Base-by-base conservation (phyloP, 129 eudicot species). In the Flaveria linearis region DNA sequence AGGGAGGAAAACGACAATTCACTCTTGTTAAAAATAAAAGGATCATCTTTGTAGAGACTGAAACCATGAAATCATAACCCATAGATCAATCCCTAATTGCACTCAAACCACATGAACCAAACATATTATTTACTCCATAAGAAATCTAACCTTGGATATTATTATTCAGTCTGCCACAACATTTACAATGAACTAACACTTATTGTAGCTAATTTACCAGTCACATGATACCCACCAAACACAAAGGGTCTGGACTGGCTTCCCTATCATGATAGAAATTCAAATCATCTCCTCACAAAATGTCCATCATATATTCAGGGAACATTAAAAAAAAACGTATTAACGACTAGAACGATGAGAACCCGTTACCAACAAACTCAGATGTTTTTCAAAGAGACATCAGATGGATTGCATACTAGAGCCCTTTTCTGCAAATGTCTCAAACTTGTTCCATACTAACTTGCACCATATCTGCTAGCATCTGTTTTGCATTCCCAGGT, bases 361-460 rank as follows among this genome's bases (percentile, higher is more conserved):
- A 61, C 18, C 9, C 16, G 42, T 61, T 61, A 74, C 28, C 17
- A 46, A 14, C 2, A 70, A 14, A 28, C 52, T 85, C 87, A 85
- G 7, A 36, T 36, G 5, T 36, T 36, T 52, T 85, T 85, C 4
- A 80, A 77, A 30, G 89, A 73, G 55, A 86, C 90, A 81, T 86
- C 72, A 61, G 92, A 76, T 13, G 96, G 84, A 66, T 92, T 89
- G 82, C 94, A 90, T 20, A 91, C 96, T 67, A 95, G 68, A 26
- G 99, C 99, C 84, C 99, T 78, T 80, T 86, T 88, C 69, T 95
- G 99, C 72, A 95, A 78, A 75, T 89, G 97, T 81, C 90, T 78
- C 63, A 95, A 80, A 80, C 97, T 95, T 89, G 92, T 76, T 95
- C 97, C 99, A 95, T 95, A 76, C 99, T 95, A 50, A 91, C 97